Evolutionary conservation across 805 yeast species (phyloP).

Genomic region (Yarrowia sp.): DNA sequence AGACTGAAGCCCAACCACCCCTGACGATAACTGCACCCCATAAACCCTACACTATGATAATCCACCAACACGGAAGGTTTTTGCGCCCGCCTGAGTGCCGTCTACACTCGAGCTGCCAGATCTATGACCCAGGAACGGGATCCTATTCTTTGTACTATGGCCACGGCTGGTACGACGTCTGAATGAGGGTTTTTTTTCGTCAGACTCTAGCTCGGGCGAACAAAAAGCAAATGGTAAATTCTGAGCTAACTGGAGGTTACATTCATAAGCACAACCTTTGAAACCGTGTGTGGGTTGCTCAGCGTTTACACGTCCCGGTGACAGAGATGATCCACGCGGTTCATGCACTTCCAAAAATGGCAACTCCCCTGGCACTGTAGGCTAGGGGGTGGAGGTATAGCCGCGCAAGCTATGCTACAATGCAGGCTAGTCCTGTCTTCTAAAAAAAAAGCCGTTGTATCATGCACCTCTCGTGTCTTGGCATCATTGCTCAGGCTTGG

Average conservation of each 20-base stretch:
- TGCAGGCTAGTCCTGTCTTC: not conserved
- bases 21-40: not conserved
- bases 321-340: not conserved
- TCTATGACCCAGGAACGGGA: not conserved
- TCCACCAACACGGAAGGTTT: not conserved
- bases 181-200: not conserved
- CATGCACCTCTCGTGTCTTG: not conserved
- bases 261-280: not conserved
- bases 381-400: not conserved
- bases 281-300: not conserved
- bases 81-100: not conserved
- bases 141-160: not conserved
- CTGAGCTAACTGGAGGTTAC: not conserved
- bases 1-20: too few relatives aligned
- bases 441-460: not conserved
- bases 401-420: not conserved
- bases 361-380: not conserved
- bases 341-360: not conserved
- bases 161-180: conserved; percentile 10
- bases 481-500: not conserved
- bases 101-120: not conserved
- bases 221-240: not conserved
- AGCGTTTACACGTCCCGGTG: not conserved
- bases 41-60: not conserved
- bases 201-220: not conserved